phyloP scores from a whole-genome alignment of 2,329 filamentous ascomycete genomes.

The Plectosphaerella plurivora region DNA sequence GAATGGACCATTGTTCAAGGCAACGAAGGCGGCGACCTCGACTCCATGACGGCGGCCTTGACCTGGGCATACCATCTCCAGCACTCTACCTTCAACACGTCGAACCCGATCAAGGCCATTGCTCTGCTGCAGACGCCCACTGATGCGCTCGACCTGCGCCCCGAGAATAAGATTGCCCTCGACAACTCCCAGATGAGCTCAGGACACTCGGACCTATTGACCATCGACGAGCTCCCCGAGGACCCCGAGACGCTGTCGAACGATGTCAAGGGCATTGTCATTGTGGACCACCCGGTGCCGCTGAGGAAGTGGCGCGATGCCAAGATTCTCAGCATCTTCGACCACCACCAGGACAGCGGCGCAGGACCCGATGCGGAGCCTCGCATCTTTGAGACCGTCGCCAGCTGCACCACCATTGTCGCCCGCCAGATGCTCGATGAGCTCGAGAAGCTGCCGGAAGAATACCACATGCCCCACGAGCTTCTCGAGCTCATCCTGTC shows the following conservation, averaged over 20 bases:
- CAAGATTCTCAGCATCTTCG: slow-evolving; percentile 38
- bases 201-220: slow-evolving; percentile 39
- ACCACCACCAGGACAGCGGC: slow-evolving; percentile 39
- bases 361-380: slow-evolving; percentile 33
- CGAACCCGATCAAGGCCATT: slow-evolving; percentile 37
- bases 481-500: slow-evolving; percentile 41
- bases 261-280: slow-evolving; percentile 37
- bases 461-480: slow-evolving; percentile 43
- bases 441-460: slow-evolving; percentile 32
- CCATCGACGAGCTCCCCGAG: slow-evolving; percentile 41
- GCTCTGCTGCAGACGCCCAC: slow-evolving; percentile 39
- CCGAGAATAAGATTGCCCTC: slow-evolving; percentile 40
- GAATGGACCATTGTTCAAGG: slow-evolving; percentile 41
- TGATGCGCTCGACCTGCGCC: slow-evolving; percentile 39
- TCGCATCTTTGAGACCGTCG: slow-evolving; percentile 36
- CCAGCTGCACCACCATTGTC: slow-evolving; percentile 39
- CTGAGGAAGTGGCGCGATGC: slow-evolving; percentile 36
- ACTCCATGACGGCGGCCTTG: slow-evolving; percentile 26
- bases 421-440: slow-evolving; percentile 41
- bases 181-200: slow-evolving; percentile 38
- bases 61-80: slow-evolving; percentile 43
- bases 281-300: slow-evolving; percentile 38
- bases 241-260: slow-evolving; percentile 35
- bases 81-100: slow-evolving; percentile 35
- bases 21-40: slow-evolving; percentile 19